Evolutionary conservation across 2,329 filamentous ascomycete genomes (phyloP).

Genomic region (Fusarium staphyleae): DNA sequence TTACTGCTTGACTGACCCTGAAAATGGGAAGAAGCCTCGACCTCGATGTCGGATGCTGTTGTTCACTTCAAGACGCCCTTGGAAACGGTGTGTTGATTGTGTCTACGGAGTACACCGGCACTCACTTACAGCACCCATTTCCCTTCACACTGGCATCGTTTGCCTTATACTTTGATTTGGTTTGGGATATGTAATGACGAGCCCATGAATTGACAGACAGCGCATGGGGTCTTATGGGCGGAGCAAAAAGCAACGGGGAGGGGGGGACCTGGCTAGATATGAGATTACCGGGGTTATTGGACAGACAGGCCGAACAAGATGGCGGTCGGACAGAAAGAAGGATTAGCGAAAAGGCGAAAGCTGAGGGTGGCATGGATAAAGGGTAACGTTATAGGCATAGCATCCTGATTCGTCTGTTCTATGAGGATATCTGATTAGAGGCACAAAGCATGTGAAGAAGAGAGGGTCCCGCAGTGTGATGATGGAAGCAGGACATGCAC

Average conservation of each 20-base stretch:
- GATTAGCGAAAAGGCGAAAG: slow-evolving; percentile 26
- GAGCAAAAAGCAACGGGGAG: slow-evolving; percentile 31
- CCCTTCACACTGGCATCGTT: slow-evolving; percentile 19
- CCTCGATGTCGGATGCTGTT: slow-evolving; percentile 3
- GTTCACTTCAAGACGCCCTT: slow-evolving; percentile 1
- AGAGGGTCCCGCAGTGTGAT: slow-evolving; percentile 21
- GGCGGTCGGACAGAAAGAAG: slow-evolving; percentile 14
- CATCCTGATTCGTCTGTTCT: slow-evolving; percentile 23
- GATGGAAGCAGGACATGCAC: too few species aligned
- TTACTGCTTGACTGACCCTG: slow-evolving; percentile 21
- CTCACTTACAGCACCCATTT: slow-evolving; percentile 15
- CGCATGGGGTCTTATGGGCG: slow-evolving; percentile 33
- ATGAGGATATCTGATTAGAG: slow-evolving; percentile 2
- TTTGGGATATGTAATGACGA: slow-evolving; percentile 32
- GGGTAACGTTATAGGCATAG: slow-evolving; percentile 24
- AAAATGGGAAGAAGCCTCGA: slow-evolving; percentile 23
- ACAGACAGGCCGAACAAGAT: slow-evolving; percentile 20
- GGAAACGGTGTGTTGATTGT: slow-evolving; percentile 7
- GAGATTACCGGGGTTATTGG: slow-evolving; percentile 26
- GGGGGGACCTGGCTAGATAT: slow-evolving; percentile 21
- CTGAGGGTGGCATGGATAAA: slow-evolving; percentile 26
- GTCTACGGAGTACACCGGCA: too few species aligned
- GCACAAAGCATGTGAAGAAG: slow-evolving; percentile 19
- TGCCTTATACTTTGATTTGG: slow-evolving; percentile 23
- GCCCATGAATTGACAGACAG: slow-evolving; percentile 37